A percentile compares a stretch with the other conserved stretches of the same genome.
phyloP scores from a whole-genome alignment of 768 basidiomycete species.

The Gloeostereum incarnatum region DNA sequence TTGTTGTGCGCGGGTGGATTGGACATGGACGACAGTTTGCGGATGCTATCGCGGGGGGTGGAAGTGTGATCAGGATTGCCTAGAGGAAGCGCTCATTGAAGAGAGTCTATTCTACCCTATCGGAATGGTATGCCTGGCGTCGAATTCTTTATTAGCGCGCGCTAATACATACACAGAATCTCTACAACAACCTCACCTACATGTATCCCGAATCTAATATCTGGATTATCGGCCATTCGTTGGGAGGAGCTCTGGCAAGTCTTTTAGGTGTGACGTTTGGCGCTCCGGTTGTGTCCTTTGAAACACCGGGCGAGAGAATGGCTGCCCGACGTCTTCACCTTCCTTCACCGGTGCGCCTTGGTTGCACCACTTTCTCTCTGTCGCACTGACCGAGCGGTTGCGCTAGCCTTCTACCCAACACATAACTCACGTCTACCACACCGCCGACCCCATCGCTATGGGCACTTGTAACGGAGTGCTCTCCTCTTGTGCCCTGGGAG shows the following conservation, averaged over 20 bases:
- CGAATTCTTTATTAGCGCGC: neutral
- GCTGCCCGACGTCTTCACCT: constrained; percentile 78
- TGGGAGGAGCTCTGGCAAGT: constrained; percentile 68
- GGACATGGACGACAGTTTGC: constrained; percentile 92
- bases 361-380: neutral
- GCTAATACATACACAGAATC: constrained; percentile 40
- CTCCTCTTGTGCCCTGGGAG: constrained; percentile 75
- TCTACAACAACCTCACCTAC: constrained; percentile 90
- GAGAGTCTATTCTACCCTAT: constrained; percentile 88
- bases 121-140: constrained; percentile 56
- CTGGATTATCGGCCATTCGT: constrained; percentile 77
- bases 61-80: constrained; percentile 75
- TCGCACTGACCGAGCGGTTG: neutral
- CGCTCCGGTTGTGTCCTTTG: constrained; percentile 77
- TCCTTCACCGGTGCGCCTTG: constrained; percentile 63
- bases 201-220: constrained; percentile 88
- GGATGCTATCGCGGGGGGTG: constrained; percentile 75
- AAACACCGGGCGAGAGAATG: constrained; percentile 81
- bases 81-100: constrained; percentile 64
- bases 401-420: constrained; percentile 62
- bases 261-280: constrained; percentile 88
- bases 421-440: constrained; percentile 89
- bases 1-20: constrained; percentile 88
- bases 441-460: constrained; percentile 92
- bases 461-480: constrained; percentile 76